A percentile compares a stretch with the other conserved stretches of the same genome.
phyloP scores from a whole-genome alignment of 2,329 filamentous ascomycete genomes.

The Colletotrichum paranaense region DNA sequence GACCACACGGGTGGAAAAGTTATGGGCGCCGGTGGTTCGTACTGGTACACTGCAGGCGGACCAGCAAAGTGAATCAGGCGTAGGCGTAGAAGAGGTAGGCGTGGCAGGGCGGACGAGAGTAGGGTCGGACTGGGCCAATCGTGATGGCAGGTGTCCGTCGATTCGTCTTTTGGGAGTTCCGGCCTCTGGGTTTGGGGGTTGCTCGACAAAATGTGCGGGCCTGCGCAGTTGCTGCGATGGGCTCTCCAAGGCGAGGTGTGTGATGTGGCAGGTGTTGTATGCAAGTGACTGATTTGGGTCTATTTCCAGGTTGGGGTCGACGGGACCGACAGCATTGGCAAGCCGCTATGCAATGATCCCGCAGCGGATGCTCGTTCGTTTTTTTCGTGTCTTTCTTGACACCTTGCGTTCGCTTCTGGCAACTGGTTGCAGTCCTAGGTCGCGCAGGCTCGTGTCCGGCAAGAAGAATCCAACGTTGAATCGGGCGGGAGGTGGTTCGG shows the following conservation, averaged over 20 bases:
- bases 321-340: slow-evolving; percentile 39
- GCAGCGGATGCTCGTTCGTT: slow-evolving; percentile 29
- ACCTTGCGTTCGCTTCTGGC: slow-evolving; percentile 11
- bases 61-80: slow-evolving; percentile 3
- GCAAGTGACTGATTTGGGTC: slow-evolving; percentile 58
- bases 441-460: slow-evolving; percentile 17
- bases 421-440: slow-evolving; percentile 20
- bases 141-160: slow-evolving; percentile 26
- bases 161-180: slow-evolving; percentile 23
- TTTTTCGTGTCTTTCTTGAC: neutral
- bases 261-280: slow-evolving; percentile 56
- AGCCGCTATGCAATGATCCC: slow-evolving; percentile 23
- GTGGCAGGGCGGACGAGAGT: slow-evolving; percentile 28
- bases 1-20: slow-evolving; percentile 12
- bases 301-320: slow-evolving; percentile 44
- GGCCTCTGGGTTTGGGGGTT: slow-evolving; percentile 40
- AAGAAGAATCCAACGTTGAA: slow-evolving; percentile 22
- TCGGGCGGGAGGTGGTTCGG: slow-evolving; percentile 29
- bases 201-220: slow-evolving; percentile 45
- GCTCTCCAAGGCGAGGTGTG: slow-evolving; percentile 50
- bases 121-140: slow-evolving; percentile 33
- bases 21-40: slow-evolving; percentile 22
- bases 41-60: slow-evolving; percentile 31
- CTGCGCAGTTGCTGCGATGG: slow-evolving; percentile 53
- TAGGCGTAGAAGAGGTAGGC: neutral